Conservation (phyloP, 2,329 filamentous ascomycete species). For the Exophiala calicioides region DNA sequence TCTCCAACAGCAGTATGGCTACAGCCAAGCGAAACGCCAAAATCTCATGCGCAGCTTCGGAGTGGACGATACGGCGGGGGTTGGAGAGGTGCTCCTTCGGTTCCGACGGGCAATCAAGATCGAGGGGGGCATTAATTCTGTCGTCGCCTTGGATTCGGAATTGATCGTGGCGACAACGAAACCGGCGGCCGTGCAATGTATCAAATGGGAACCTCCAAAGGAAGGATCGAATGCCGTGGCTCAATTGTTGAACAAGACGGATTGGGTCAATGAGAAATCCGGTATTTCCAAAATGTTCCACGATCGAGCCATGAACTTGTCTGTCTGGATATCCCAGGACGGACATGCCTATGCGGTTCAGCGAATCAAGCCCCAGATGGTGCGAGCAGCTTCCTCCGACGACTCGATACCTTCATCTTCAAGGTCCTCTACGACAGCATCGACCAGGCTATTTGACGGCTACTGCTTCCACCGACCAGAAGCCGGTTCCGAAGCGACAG, state of each 20-base stretch:
- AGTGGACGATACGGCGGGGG: slow-evolving; percentile 77
- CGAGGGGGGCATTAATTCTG: slow-evolving; percentile 87
- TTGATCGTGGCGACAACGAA: slow-evolving; percentile 87
- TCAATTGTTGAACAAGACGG: slow-evolving; percentile 83
- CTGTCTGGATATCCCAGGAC: slow-evolving; percentile 87
- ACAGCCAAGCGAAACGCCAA: slow-evolving; percentile 49
- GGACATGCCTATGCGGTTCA: slow-evolving; percentile 91
- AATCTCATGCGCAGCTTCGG: slow-evolving; percentile 58
- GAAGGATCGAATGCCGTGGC: slow-evolving; percentile 83
- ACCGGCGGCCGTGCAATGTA: slow-evolving; percentile 93
- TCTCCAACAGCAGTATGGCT: slow-evolving; percentile 76
- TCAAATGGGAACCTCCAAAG: slow-evolving; percentile 86
- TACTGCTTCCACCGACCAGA: slow-evolving; percentile 84
- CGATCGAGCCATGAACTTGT: slow-evolving; percentile 93
- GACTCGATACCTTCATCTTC: slow-evolving; percentile 46
- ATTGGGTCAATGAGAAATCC: slow-evolving; percentile 77
- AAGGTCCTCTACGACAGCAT: slow-evolving; percentile 19
- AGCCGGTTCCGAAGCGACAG: slow-evolving; percentile 62
- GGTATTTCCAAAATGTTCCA: slow-evolving; percentile 83
- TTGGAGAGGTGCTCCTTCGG: slow-evolving; percentile 82
- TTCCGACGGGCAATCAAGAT: slow-evolving; percentile 99
- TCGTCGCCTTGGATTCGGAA: slow-evolving; percentile 87
- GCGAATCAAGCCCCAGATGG: slow-evolving; percentile 52
- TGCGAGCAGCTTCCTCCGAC: slow-evolving; percentile 33
- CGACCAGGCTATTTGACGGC: slow-evolving; percentile 76